phyloP scores from a whole-genome alignment of 352 stramenopile species.

The Globisporangium echinulatum region DNA sequence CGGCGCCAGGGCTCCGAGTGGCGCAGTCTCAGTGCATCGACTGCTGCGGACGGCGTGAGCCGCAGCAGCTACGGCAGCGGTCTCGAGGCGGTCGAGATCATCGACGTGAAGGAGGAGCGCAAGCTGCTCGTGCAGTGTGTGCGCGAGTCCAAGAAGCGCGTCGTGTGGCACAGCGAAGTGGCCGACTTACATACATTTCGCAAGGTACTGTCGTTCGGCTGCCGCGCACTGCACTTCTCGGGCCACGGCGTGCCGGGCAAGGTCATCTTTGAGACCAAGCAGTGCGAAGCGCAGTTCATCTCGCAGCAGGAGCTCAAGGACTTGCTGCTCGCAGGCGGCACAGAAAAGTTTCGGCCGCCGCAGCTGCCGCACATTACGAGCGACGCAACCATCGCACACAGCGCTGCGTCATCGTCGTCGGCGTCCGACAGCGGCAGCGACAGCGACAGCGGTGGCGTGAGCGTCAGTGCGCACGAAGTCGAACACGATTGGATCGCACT shows the following conservation, averaged over 20 bases:
- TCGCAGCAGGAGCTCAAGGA: constrained; percentile 75
- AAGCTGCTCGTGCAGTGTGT: constrained; percentile 69
- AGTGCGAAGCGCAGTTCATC: constrained; percentile 78
- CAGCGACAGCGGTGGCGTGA: constrained; percentile 8
- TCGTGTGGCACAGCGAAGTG: constrained; percentile 76
- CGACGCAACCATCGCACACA: not conserved
- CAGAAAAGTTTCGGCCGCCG: constrained; percentile 18
- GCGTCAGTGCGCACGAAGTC: constrained; percentile 32
- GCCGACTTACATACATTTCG: constrained; percentile 77
- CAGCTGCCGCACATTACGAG: constrained; percentile 6
- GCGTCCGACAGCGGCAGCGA: constrained; percentile 2
- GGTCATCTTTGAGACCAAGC: constrained; percentile 79
- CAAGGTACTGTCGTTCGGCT: constrained; percentile 74
- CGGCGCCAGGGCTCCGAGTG: constrained; percentile 50
- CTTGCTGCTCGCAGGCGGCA: constrained; percentile 58
- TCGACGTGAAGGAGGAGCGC: constrained; percentile 76
- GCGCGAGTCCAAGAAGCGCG: constrained; percentile 49
- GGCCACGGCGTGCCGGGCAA: constrained; percentile 68
- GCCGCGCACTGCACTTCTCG: constrained; percentile 72
- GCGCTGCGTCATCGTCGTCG: no score
- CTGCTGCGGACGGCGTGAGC: not conserved
- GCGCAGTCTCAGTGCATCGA: constrained; percentile 39
- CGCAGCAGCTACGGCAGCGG: constrained; percentile 23
- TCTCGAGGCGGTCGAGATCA: constrained; percentile 78
- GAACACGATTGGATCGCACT: constrained; percentile 37